These are phyloP conservation scores for Sarocladium kiliense DNA, from an alignment of 2,329 filamentous ascomycete genomes.

Conservation along the genomic window DNA sequence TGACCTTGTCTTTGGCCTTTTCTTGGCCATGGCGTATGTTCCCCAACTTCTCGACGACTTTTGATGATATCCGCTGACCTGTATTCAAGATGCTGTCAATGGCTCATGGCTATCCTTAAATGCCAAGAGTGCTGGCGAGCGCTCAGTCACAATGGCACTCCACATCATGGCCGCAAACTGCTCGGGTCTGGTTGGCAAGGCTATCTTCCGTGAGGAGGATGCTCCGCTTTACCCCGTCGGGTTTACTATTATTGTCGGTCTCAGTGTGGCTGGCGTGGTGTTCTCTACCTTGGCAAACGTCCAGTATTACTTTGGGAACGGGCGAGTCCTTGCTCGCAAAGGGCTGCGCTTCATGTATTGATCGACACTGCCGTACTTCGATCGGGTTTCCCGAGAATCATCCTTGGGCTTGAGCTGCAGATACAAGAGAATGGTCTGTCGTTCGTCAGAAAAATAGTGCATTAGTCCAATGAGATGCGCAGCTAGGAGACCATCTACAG, in stretches of 20 bases:
- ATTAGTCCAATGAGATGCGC: no score
- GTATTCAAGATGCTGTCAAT: slow-evolving; percentile 15
- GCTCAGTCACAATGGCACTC: slow-evolving; percentile 22
- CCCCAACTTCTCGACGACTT: no score
- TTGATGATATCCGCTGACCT: no score
- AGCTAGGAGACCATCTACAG: no score
- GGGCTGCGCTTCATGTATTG: slow-evolving; percentile 12
- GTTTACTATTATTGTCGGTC: slow-evolving; percentile 17
- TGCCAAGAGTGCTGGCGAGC: slow-evolving; percentile 19
- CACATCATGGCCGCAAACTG: slow-evolving; percentile 23
- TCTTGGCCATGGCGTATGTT: slow-evolving; percentile 24
- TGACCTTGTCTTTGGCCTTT: slow-evolving; percentile 21
- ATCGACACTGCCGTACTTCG: no score
- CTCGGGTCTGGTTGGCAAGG: slow-evolving; percentile 20
- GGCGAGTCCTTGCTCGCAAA: slow-evolving; percentile 10
- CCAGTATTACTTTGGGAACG: slow-evolving; percentile 15
- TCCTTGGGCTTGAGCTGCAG: no score
- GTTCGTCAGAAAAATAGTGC: no score
- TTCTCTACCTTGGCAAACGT: slow-evolving; percentile 14
- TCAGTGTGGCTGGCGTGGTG: slow-evolving; percentile 12
- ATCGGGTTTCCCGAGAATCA: no score
- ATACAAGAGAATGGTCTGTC: no score
- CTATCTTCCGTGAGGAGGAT: slow-evolving; percentile 20
- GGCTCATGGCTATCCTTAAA: slow-evolving; percentile 22
- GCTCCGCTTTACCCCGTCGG: slow-evolving; percentile 18